Evolutionary conservation across 345 rosid genomes (phyloP), one percentile per base, ranked within the genome.

Genomic region (Zanthoxylum bungeanum): DNA sequence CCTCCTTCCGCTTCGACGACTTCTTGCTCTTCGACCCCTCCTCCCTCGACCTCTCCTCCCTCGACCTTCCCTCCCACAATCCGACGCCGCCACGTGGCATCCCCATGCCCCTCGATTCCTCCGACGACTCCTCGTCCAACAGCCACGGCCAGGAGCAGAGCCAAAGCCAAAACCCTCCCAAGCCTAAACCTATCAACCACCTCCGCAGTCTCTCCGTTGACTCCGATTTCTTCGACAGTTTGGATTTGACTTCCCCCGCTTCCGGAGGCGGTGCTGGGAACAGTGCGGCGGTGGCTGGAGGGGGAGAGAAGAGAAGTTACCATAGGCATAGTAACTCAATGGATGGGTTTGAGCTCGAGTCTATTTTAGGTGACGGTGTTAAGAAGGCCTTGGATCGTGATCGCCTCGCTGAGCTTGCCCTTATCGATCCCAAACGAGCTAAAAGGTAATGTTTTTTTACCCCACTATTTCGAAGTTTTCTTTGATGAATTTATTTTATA

Each of bases 351-450:
- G 91, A 91, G 4, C 31, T 75, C 4, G 97, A 91, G n/a, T n/a
- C n/a, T 42, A 11, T 86, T 66, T 62, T 84, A 67, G 79, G 72
- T 33, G 97, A 91, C 62, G 88, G 82, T 44, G 66, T 73, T 21
- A 92, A 94, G 90, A 94, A 94, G 82, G 83, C 93, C 61, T 83
- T 89, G 91, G 95, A 81, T 68, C 87, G 90, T 74, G 98, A 92
- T 16, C 88, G 82, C 72, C 84, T 94, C 28, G 93, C 97, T 34
- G 98, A 94, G 76, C 92, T 94, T 34, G 86, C 97, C 61, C 82
- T 90, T 75, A 86, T 94, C 63, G 98, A 94, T 85, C 98, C 98
- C 70, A 92, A 87, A 77, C 82, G 98, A 82, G 98, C 98, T 72
- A 94, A 92, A 84, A 83, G 98, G 98, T 44, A n/a, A n/a, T n/a